Percentiles rank a stretch among this genome's conserved stretches.
phyloP scores from a whole-genome alignment of 2,329 filamentous ascomycete genomes.

The Raffaelea deltoideospora region DNA sequence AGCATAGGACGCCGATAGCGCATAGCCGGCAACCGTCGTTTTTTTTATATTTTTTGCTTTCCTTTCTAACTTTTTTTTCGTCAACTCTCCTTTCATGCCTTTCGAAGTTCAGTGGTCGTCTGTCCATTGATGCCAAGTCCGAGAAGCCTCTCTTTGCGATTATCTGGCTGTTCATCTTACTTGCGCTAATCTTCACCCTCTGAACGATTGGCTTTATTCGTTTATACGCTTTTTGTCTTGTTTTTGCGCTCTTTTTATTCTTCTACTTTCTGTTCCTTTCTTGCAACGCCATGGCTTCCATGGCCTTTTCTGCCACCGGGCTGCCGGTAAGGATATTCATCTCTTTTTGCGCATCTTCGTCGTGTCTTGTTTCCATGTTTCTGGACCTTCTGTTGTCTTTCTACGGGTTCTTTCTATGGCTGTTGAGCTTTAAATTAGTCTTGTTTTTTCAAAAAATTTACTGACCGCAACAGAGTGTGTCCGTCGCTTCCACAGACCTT shows the following conservation, averaged over 20 bases:
- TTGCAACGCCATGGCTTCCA: not conserved
- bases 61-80: too few relatives aligned
- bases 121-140: too few relatives aligned
- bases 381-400: too few relatives aligned
- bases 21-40: too few relatives aligned
- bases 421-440: not conserved
- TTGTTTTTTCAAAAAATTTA: not conserved
- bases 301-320: constrained; percentile 5
- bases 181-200: not conserved
- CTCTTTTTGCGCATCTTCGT: not conserved
- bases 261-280: not conserved
- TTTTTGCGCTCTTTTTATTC: not conserved
- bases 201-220: not conserved
- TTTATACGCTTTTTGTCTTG: not conserved
- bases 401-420: not conserved
- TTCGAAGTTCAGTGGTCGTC: too few relatives aligned
- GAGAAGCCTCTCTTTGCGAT: too few relatives aligned
- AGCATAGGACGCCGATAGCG: too few relatives aligned
- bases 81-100: too few relatives aligned
- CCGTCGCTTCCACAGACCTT: constrained; percentile 26
- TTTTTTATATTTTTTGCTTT: too few relatives aligned
- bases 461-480: constrained; percentile 16
- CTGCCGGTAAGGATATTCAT: constrained; percentile 6
- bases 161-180: too few relatives aligned
- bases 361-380: not conserved